Evolutionary conservation across 2,329 filamentous ascomycete species (phyloP).

Genomic region (Alternaria ventricosa): DNA sequence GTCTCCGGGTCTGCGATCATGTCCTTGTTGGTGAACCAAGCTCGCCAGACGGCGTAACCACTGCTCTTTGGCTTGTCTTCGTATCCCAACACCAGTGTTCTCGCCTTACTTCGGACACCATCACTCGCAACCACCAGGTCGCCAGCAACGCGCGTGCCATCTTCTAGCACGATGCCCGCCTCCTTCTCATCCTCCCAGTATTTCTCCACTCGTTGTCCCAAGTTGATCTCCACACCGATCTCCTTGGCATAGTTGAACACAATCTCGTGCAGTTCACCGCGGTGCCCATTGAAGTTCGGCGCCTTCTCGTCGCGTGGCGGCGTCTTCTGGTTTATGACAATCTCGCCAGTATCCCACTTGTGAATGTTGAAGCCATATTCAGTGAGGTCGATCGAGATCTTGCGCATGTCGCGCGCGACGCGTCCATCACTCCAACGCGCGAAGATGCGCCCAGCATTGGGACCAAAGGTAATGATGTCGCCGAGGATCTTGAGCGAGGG

Average conservation of each 20-base stretch:
- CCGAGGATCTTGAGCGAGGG: conserved; percentile 64
- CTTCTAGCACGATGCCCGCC: conserved; percentile 60
- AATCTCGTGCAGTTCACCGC: conserved; percentile 66
- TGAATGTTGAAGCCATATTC: conserved; percentile 67
- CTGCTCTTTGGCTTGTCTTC: conserved; percentile 60
- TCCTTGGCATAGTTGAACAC: conserved; percentile 65
- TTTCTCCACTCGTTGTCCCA: conserved; percentile 58
- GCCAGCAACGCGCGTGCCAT: conserved; percentile 55
- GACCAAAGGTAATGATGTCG: conserved; percentile 68
- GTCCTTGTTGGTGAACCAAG: conserved; percentile 51
- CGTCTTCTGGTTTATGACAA: conserved; percentile 63
- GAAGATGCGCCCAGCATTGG: conserved; percentile 68
- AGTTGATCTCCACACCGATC: conserved; percentile 62
- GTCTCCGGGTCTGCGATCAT: conserved; percentile 50
- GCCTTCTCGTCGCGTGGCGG: conserved; percentile 55
- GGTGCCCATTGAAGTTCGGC: conserved; percentile 66
- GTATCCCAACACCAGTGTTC: conserved; percentile 60
- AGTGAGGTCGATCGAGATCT: conserved; percentile 60
- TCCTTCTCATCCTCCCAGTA: conserved; percentile 62
- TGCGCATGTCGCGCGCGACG: conserved; percentile 56
- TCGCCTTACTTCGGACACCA: conserved; percentile 59
- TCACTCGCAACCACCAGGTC: conserved; percentile 62
- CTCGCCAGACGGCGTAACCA: conserved; percentile 62
- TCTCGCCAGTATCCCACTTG: conserved; percentile 65
- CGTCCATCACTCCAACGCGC: conserved; percentile 62